Base-by-base conservation (phyloP, 139 green algal species). In the Deuterostichococcus epilithicus region DNA sequence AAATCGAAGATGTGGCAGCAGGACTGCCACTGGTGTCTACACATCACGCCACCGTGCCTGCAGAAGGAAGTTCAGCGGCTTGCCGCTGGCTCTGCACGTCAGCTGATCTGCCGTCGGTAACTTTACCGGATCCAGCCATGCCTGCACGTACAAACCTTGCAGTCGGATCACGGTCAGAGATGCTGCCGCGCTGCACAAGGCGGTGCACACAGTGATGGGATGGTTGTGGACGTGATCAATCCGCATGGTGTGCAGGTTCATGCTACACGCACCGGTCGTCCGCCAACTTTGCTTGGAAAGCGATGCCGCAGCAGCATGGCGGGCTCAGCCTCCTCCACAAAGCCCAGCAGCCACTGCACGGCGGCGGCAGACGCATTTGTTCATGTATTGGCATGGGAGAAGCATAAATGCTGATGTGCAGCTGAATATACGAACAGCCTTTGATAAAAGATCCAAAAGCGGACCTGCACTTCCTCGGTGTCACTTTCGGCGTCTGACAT, bases 241-340 rank as follows among this genome's bases (percentile, higher is more conserved):
- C 15, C 26, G 59, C 25, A 32, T 10, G 15, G 26, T 32, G 26
- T n/a, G 26, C 25, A 33, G 3, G 34, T 28, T 32, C 33, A 68
- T 39, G 38, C 5, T 20, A 23, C n/a, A 59, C 82, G 65, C 45
- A 90, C 84, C 42, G 91, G 91, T 15, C 86, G 81, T 28, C 91
- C 91, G 23, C 91, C 91, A 0, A 94, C 79, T 83, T 96, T 96
- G 82, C 84, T 90, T 5, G 87, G 91, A 72, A 96, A 96, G 8
- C 85, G 85, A 68, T 96, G 91, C 25, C 91, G 80, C 70, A 94
- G 70, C 45, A 95, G 78, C 44, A 28, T 28, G 6, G 28, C 63
- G 28, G 63, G 63, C 5, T 69, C 15, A 3, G 63, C 63, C 5
- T 35, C 30, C 63, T 69, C 63, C 3, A 69, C 25, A 37, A 69